Conservation (phyloP, 1,284 basidiomycete species). For the Hortiboletus rubellus region DNA sequence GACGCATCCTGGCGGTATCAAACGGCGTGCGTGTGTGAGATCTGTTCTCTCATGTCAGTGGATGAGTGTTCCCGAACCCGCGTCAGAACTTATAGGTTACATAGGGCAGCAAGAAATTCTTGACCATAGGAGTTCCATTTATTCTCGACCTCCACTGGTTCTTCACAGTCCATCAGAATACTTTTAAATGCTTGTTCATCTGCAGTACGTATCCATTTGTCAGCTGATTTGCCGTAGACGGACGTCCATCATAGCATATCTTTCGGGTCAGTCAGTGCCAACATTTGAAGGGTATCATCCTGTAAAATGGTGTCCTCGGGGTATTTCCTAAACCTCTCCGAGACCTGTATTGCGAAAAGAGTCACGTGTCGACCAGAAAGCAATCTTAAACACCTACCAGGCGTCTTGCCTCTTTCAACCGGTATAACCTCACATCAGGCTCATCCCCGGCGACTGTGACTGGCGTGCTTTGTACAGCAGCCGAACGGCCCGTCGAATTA, state of each 20-base stretch:
- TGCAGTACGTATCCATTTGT: constrained; percentile 3
- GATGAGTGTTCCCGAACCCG: not conserved
- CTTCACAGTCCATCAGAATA: constrained; percentile 25
- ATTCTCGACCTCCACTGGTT: constrained; percentile 6
- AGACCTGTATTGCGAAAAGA: constrained; percentile 14
- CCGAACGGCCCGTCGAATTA: not conserved
- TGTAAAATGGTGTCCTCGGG: constrained; percentile 16
- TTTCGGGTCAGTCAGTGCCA: constrained; percentile 23
- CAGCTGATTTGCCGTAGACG: not conserved
- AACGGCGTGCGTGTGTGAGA: constrained; percentile 12
- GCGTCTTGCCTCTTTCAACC: constrained; percentile 22
- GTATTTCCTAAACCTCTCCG: constrained; percentile 4
- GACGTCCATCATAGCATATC: constrained; percentile 10
- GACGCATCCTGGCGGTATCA: constrained; percentile 18
- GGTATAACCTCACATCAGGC: constrained; percentile 8
- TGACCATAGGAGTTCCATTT: constrained; percentile 28
- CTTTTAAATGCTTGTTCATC: constrained; percentile 14
- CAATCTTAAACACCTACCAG: constrained; percentile 10
- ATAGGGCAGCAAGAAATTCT: constrained; percentile 22
- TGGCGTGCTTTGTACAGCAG: not conserved
- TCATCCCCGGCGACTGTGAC: constrained; percentile 14
- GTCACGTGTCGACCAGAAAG: not conserved
- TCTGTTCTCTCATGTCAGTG: constrained; percentile 11
- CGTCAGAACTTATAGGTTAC: constrained; percentile 21
- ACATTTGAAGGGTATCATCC: constrained; percentile 29